phyloP scores from a whole-genome alignment of 2,329 filamentous ascomycete species.

The Zymoseptoria passerinii region DNA sequence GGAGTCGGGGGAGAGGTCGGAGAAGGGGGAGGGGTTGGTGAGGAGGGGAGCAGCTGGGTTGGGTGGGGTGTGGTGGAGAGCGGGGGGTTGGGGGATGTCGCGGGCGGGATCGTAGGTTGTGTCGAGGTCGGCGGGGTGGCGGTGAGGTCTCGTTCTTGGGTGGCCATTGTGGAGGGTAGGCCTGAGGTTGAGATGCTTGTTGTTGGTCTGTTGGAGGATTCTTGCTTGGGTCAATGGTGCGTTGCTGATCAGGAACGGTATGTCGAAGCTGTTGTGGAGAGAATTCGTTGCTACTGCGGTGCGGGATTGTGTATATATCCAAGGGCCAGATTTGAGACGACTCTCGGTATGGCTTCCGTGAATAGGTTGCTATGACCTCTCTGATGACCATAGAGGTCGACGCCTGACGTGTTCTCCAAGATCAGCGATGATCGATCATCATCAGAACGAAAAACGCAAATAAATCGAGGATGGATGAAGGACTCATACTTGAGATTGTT shows the following conservation, averaged over 20 bases:
- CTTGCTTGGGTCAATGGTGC: background rate
- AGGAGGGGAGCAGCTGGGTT: too few species aligned
- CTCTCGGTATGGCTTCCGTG: background rate
- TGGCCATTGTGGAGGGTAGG: background rate
- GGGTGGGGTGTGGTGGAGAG: background rate
- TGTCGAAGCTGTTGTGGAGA: background rate
- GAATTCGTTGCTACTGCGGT: background rate
- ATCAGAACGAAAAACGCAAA: background rate
- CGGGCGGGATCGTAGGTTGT: background rate
- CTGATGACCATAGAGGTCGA: background rate
- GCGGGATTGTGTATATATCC: background rate
- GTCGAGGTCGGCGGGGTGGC: too few species aligned
- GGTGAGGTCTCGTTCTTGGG: background rate
- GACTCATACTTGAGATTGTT: background rate
- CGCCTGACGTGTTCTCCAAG: background rate
- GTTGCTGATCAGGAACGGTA: background rate
- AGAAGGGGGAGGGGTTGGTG: background rate
- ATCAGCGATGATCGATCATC: background rate
- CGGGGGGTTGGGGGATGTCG: background rate
- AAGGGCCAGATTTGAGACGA: background rate
- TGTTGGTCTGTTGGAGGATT: background rate
- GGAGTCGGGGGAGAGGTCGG: constrained; percentile 3
- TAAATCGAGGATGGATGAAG: background rate
- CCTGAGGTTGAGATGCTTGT: background rate
- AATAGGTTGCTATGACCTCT: background rate